These are phyloP conservation scores for Ceratobasidium theobromae DNA, from an alignment of 1,284 basidiomycete species.

Conservation along the genomic window DNA sequence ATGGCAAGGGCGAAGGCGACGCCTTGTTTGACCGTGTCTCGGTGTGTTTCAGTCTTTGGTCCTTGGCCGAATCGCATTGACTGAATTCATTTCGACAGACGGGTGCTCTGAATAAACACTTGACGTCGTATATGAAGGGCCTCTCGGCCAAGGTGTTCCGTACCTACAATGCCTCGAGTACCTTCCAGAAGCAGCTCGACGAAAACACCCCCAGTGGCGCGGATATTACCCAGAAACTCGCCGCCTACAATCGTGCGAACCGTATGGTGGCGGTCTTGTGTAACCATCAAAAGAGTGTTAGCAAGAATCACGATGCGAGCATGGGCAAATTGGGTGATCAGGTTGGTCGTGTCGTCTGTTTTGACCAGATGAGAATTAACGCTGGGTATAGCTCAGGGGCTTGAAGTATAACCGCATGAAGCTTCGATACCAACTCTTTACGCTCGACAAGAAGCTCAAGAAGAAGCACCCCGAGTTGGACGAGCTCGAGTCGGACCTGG, in stretches of 20 bases:
- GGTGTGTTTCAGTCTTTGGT: constrained; percentile 53
- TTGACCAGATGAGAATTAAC: neutral
- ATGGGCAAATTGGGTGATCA: constrained; percentile 92
- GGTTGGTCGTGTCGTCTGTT: constrained; percentile 50
- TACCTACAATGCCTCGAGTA: constrained; percentile 96
- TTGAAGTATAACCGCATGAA: constrained; percentile 96
- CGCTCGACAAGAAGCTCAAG: constrained; percentile 73
- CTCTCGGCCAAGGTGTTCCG: constrained; percentile 97
- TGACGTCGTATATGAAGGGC: constrained; percentile 91
- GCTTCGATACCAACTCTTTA: constrained; percentile 77
- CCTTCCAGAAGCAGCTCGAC: constrained; percentile 87
- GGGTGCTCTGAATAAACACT: constrained; percentile 81
- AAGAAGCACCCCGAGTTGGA: constrained; percentile 73
- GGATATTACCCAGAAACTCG: constrained; percentile 87
- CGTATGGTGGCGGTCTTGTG: constrained; percentile 93
- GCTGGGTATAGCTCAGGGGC: constrained; percentile 50
- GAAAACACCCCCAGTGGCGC: constrained; percentile 69
- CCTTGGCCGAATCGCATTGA: neutral
- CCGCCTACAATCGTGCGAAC: constrained; percentile 94
- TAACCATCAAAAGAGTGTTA: constrained; percentile 94
- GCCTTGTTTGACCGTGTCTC: constrained; percentile 92
- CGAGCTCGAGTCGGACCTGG: constrained; percentile 87
- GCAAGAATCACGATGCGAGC: constrained; percentile 86
- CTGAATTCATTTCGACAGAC: constrained; percentile 56
- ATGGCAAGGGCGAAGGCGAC: constrained; percentile 86